Evolutionary conservation across 768 basidiomycete genomes (phyloP).

Genomic region (Dioszegia aurantiaca): DNA sequence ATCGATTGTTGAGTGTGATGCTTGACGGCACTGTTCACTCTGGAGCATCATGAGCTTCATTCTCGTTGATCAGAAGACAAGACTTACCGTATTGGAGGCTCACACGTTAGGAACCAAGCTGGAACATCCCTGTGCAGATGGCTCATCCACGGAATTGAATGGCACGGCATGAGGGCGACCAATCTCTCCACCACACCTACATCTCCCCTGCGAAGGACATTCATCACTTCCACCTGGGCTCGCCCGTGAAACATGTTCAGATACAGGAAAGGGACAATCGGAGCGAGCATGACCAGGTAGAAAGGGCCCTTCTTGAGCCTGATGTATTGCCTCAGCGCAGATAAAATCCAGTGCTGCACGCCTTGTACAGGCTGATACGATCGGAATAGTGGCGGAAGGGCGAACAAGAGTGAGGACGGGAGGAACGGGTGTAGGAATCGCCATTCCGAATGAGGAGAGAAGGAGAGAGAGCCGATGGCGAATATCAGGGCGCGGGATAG

Average conservation of each 20-base stretch:
- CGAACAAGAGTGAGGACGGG: slow-evolving; percentile 76
- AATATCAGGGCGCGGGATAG: slow-evolving; percentile 61
- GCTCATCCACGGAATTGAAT: slow-evolving; percentile 89
- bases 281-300: slow-evolving; percentile 56
- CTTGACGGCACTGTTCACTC: background rate
- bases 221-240: slow-evolving; percentile 73
- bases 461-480: slow-evolving; percentile 69
- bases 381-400: slow-evolving; percentile 67
- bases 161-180: slow-evolving; percentile 91
- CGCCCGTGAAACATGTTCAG: slow-evolving; percentile 71
- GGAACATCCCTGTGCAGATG: slow-evolving; percentile 73
- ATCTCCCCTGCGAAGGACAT: slow-evolving; percentile 57
- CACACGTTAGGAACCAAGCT: slow-evolving; percentile 85
- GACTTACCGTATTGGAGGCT: slow-evolving; percentile 80
- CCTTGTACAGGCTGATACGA: slow-evolving; percentile 48
- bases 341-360: background rate
- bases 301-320: slow-evolving; percentile 34
- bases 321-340: slow-evolving; percentile 28
- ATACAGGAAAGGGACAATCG: slow-evolving; percentile 65
- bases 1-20: slow-evolving; percentile 75
- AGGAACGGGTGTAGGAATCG: slow-evolving; percentile 89
- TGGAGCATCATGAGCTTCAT: slow-evolving; percentile 18
- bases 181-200: slow-evolving; percentile 57
- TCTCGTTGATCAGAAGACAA: background rate
- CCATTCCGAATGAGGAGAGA: slow-evolving; percentile 94